Conservation (phyloP, 108 stramenopile genomes). For the Cyclotella distinguenda region DNA sequence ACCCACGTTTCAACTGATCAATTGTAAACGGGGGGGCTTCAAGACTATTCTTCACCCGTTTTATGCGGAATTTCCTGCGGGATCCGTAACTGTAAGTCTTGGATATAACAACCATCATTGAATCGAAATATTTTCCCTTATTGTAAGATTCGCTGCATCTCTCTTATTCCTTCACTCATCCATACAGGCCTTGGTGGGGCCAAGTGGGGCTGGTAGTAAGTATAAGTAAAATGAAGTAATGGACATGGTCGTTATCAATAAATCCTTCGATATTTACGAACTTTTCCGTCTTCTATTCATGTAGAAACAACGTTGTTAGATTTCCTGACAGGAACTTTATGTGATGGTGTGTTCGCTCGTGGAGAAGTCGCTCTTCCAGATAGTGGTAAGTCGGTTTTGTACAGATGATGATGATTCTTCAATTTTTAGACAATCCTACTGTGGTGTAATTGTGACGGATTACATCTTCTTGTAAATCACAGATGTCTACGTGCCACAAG, state of each 20-base stretch:
- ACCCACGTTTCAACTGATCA: neutral
- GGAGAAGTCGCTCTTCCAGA: slow-evolving; percentile 18
- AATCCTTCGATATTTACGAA: neutral
- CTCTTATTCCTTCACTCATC: neutral
- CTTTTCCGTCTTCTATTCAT: neutral
- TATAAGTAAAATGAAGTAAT: no score
- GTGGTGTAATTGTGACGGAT: no score
- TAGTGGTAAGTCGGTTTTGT: slow-evolving; percentile 2
- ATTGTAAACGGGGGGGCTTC: neutral
- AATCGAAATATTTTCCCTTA: no score
- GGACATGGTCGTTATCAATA: no score
- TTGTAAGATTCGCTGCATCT: neutral
- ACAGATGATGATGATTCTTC: no score
- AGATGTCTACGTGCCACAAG: slow-evolving; percentile 61
- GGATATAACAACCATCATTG: neutral
- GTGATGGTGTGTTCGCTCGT: slow-evolving; percentile 6
- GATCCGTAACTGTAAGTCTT: slow-evolving; percentile 14
- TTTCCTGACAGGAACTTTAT: slow-evolving; percentile 14
- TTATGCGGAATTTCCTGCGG: slow-evolving; percentile 17
- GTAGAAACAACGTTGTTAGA: slow-evolving; percentile 17
- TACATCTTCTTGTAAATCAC: neutral
- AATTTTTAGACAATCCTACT: no score
- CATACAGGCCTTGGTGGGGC: slow-evolving; percentile 18
- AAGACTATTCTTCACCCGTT: slow-evolving; percentile 24
- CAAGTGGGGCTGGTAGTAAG: slow-evolving; percentile 26